Conservation (phyloP, 2,329 filamentous ascomycete species). For the Neopestalotiopsis sp. region DNA sequence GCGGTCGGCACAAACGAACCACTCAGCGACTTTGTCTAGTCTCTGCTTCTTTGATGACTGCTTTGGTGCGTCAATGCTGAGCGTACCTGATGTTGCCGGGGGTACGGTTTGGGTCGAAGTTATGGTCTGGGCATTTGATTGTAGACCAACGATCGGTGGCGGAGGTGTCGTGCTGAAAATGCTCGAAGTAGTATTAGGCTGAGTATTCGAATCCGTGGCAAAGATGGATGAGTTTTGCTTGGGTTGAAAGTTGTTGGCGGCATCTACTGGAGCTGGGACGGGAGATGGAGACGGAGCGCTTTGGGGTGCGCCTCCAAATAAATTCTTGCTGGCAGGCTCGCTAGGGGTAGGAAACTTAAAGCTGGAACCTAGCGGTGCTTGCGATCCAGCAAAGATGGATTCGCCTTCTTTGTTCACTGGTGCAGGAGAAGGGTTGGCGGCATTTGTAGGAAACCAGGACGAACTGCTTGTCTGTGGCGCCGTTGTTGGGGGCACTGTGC, state of each 20-base stretch:
- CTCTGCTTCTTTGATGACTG: constrained; percentile 41
- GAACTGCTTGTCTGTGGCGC: constrained; percentile 3
- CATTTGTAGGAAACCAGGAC: constrained; percentile 20
- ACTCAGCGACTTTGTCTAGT: constrained; percentile 56
- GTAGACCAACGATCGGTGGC: not conserved
- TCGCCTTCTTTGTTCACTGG: constrained; percentile 20
- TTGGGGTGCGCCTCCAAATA: not conserved
- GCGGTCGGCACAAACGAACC: constrained; percentile 60
- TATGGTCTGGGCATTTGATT: not conserved
- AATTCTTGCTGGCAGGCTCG: not conserved
- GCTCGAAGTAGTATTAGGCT: not conserved
- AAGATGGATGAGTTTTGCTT: constrained; percentile 1
- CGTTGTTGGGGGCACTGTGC: constrained; percentile 1
- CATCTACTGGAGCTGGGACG: not conserved
- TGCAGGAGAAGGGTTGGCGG: constrained; percentile 6
- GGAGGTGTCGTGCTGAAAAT: not conserved
- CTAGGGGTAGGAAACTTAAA: constrained; percentile 13
- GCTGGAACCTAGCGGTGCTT: constrained; percentile 13
- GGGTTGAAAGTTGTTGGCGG: too few species aligned
- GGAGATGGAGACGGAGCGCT: not conserved
- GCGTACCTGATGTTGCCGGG: not conserved
- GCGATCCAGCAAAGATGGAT: constrained; percentile 16
- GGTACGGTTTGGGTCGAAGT: not conserved
- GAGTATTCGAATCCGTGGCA: not conserved
- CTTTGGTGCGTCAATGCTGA: constrained; percentile 14